These are phyloP conservation scores for Ilyonectria destructans DNA, from an alignment of 2,329 filamentous ascomycete species.

Conservation along the genomic window DNA sequence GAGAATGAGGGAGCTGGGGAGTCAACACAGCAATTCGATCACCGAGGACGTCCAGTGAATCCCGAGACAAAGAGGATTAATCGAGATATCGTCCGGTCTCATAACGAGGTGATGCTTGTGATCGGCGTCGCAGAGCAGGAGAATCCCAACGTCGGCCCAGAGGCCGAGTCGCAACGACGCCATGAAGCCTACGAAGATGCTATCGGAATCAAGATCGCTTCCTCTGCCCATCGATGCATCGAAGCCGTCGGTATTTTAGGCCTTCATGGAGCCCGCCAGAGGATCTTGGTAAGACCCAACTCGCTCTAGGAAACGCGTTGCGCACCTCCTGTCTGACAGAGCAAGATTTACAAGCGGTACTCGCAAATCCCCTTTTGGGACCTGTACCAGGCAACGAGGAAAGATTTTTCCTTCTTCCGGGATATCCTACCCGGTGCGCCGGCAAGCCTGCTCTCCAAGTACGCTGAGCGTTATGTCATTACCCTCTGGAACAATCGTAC, in stretches of 20 bases:
- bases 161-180: constrained; percentile 59
- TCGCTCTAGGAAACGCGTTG: neutral
- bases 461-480: constrained; percentile 49
- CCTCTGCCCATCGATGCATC: constrained; percentile 54
- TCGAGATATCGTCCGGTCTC: constrained; percentile 71
- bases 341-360: constrained; percentile 68
- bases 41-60: constrained; percentile 71
- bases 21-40: constrained; percentile 67
- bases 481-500: constrained; percentile 46
- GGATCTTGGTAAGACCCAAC: constrained; percentile 63
- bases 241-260: constrained; percentile 67
- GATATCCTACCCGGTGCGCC: constrained; percentile 55
- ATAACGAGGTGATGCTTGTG: constrained; percentile 76
- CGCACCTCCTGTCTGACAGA: constrained; percentile 29
- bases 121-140: constrained; percentile 76
- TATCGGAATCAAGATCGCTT: constrained; percentile 59
- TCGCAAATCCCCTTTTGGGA: constrained; percentile 66
- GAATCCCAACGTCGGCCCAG: constrained; percentile 57
- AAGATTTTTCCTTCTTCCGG: constrained; percentile 50
- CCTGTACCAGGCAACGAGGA: constrained; percentile 53
- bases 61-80: constrained; percentile 70
- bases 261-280: constrained; percentile 67
- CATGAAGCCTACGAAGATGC: constrained; percentile 66
- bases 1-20: constrained; percentile 55
- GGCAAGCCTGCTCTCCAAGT: constrained; percentile 49